A percentile compares a stretch with the other conserved stretches of the same genome.
Conservation (phyloP, 495 filamentous ascomycete genomes). For the Penicillium cataractarum region DNA sequence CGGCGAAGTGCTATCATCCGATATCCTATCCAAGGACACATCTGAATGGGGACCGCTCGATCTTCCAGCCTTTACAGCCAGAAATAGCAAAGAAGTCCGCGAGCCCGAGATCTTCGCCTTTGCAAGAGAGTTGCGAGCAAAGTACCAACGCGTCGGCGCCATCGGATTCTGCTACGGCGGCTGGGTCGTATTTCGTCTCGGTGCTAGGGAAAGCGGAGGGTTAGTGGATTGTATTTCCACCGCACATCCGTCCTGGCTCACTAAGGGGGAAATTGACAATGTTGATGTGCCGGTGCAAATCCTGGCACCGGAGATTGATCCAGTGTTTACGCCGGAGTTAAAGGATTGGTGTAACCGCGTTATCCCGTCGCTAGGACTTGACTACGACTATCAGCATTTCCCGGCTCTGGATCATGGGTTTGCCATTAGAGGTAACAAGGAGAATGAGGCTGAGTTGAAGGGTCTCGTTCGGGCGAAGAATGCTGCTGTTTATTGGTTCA, state of each 20-base stretch:
- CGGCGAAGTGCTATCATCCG: slow-evolving; percentile 37
- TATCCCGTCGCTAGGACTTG: slow-evolving; percentile 44
- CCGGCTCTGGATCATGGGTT: slow-evolving; percentile 57
- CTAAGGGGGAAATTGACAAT: slow-evolving; percentile 53
- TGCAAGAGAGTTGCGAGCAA: slow-evolving; percentile 46
- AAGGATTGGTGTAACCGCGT: slow-evolving; percentile 49
- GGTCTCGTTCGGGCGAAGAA: slow-evolving; percentile 22
- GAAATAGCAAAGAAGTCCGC: slow-evolving; percentile 49
- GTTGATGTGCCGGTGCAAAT: slow-evolving; percentile 60
- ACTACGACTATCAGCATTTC: slow-evolving; percentile 62
- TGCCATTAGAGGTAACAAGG: slow-evolving; percentile 48
- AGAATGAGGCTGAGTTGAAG: slow-evolving; percentile 27
- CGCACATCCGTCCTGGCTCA: slow-evolving; percentile 57
- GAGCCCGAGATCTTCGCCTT: slow-evolving; percentile 57
- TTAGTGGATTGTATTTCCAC: slow-evolving; percentile 60
- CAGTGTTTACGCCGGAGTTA: slow-evolving; percentile 50
- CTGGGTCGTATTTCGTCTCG: slow-evolving; percentile 40
- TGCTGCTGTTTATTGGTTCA: slow-evolving; percentile 25
- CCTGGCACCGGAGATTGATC: slow-evolving; percentile 60
- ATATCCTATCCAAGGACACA: slow-evolving; percentile 37
- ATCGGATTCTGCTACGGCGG: slow-evolving; percentile 61
- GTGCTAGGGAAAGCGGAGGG: slow-evolving; percentile 25
- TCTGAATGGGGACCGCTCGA: slow-evolving; percentile 42
- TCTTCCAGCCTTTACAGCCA: slow-evolving; percentile 34
- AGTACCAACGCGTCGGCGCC: slow-evolving; percentile 51